Evolutionary conservation across 495 filamentous ascomycete genomes (phyloP).

Genomic region (Immersiella caudata): DNA sequence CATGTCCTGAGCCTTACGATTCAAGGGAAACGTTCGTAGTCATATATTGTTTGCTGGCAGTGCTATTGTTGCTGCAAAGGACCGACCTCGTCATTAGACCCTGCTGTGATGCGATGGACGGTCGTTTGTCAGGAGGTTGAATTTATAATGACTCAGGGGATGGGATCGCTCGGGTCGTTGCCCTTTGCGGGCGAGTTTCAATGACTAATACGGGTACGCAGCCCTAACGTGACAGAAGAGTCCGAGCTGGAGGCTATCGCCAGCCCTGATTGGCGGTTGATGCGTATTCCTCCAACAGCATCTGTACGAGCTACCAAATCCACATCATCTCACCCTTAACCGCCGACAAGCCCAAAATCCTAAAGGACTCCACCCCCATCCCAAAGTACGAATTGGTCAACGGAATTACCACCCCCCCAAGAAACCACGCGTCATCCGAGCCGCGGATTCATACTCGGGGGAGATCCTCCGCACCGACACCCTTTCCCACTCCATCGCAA

Average conservation of each 20-base stretch:
- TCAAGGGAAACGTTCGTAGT: no score
- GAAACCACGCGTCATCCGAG: constrained; percentile 22
- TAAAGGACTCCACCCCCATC: constrained; percentile 22
- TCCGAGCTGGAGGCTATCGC: neutral
- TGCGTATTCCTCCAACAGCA: neutral
- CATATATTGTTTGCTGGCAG: no score
- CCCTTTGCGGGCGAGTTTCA: neutral
- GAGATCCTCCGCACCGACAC: constrained; percentile 37
- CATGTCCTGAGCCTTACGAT: no score
- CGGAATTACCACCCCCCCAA: constrained; percentile 28
- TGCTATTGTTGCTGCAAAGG: no score
- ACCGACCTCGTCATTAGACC: no score
- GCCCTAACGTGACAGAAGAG: neutral
- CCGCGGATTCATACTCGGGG: constrained; percentile 40
- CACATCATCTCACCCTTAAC: constrained; percentile 31
- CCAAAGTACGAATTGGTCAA: constrained; percentile 34
- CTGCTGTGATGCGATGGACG: neutral
- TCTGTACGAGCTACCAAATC: constrained; percentile 31
- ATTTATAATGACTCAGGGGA: neutral
- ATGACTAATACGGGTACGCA: neutral
- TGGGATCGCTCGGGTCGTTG: neutral
- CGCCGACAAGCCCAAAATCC: neutral
- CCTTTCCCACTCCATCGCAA: constrained; percentile 11
- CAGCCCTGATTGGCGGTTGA: neutral
- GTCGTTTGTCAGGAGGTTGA: neutral